Percentiles rank a stretch among this genome's conserved stretches.
phyloP scores from a whole-genome alignment of 768 basidiomycete genomes.

The Asterophora lycoperdoides region DNA sequence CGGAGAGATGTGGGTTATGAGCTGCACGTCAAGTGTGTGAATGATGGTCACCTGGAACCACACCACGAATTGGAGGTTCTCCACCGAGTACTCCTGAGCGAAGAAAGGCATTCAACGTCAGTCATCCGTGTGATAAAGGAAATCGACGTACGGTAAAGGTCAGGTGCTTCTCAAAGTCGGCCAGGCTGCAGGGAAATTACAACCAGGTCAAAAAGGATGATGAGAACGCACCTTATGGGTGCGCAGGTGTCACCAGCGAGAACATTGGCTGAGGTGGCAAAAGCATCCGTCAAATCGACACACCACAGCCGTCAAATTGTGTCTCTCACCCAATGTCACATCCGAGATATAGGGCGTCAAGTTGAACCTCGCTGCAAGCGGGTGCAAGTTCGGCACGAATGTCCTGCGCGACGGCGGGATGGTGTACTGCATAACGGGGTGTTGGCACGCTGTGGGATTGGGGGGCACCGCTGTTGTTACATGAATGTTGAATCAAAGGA shows the following conservation, averaged over 20 bases:
- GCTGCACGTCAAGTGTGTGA: slow-evolving; percentile 8
- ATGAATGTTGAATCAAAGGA: not conserved
- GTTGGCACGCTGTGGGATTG: not conserved
- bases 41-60: slow-evolving; percentile 28
- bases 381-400: slow-evolving; percentile 17
- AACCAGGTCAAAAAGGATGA: not conserved
- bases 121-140: slow-evolving; percentile 3
- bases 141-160: slow-evolving; percentile 22
- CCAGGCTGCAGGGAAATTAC: slow-evolving; percentile 21
- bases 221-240: slow-evolving; percentile 29
- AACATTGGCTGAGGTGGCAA: slow-evolving; percentile 23
- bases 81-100: slow-evolving; percentile 26
- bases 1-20: not conserved
- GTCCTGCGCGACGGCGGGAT: slow-evolving; percentile 8
- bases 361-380: slow-evolving; percentile 21
- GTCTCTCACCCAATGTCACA: slow-evolving; percentile 19
- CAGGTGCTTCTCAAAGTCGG: slow-evolving; percentile 25
- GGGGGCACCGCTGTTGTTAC: not conserved
- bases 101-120: slow-evolving; percentile 19
- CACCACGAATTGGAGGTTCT: slow-evolving; percentile 33
- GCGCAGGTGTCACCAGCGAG: slow-evolving; percentile 36
- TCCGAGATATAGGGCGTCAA: slow-evolving; percentile 20
- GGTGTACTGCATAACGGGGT: slow-evolving; percentile 4
- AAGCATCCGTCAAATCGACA: slow-evolving; percentile 5
- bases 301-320: not conserved